Percentiles rank a stretch among this genome's conserved stretches.
Evolutionary conservation across 2,329 filamentous ascomycete species (phyloP).

Genomic region (Cladosporium sp.): DNA sequence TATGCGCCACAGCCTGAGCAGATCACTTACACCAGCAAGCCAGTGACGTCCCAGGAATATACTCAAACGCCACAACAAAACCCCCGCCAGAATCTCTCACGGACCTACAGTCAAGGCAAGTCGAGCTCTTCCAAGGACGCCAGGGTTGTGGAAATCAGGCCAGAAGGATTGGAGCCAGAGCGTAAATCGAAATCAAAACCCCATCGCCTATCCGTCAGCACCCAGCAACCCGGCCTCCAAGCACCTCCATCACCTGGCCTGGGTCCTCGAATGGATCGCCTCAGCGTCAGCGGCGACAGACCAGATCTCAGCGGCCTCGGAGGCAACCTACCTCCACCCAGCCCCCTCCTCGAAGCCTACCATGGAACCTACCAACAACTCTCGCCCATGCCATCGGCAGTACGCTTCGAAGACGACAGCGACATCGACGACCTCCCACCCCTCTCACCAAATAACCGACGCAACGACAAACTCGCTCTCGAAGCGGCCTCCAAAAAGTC

Average conservation of each 20-base stretch:
- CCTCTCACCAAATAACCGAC: constrained; percentile 32
- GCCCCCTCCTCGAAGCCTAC: constrained; percentile 86
- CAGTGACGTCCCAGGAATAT: constrained; percentile 18
- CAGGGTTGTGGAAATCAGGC: constrained; percentile 40
- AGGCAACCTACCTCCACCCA: constrained; percentile 58
- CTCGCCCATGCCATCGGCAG: constrained; percentile 86
- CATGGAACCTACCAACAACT: constrained; percentile 90
- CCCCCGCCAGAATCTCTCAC: constrained; percentile 15
- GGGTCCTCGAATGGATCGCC: constrained; percentile 39
- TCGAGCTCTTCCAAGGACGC: constrained; percentile 23
- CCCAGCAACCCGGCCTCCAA: constrained; percentile 13
- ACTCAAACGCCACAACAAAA: constrained; percentile 18
- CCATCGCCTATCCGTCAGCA: constrained; percentile 15
- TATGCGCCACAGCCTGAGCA: constrained; percentile 39
- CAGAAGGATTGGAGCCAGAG: constrained; percentile 25
- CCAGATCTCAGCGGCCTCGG: constrained; percentile 36
- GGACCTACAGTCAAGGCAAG: constrained; percentile 18
- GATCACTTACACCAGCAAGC: constrained; percentile 41
- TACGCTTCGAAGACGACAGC: constrained; percentile 51
- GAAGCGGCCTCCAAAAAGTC: constrained; percentile 36
- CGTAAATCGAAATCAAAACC: constrained; percentile 17
- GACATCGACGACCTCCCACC: constrained; percentile 46
- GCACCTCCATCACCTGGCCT: constrained; percentile 27
- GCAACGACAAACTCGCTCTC: constrained; percentile 17
- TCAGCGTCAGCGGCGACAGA: constrained; percentile 44